A percentile compares a stretch with the other conserved stretches of the same genome.
Conservation (phyloP, 2,329 filamentous ascomycete genomes). For the Cladosporium cucumerinum region DNA sequence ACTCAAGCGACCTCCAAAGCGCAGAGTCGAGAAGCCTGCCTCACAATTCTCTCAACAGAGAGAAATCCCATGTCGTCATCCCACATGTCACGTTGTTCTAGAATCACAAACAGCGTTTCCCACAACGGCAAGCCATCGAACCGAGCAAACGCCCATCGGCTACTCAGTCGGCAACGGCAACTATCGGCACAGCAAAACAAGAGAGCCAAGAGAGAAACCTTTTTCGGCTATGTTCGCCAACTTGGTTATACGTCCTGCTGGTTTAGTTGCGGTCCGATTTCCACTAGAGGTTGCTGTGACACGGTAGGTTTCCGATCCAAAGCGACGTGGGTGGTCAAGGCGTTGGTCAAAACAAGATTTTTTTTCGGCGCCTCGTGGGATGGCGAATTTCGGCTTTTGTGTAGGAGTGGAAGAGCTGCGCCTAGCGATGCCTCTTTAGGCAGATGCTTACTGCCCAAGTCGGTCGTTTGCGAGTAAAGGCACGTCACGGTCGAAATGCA, state of each 20-base stretch:
- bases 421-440: not conserved
- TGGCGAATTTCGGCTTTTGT: not conserved
- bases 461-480: not conserved
- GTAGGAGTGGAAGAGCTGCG: not conserved
- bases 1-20: not conserved
- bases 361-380: not conserved
- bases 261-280: not conserved
- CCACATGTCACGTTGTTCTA: not conserved
- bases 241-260: not conserved
- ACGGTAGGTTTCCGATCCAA: not conserved
- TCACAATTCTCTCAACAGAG: not conserved
- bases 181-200: not conserved
- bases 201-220: not conserved
- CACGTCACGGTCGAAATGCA: not conserved
- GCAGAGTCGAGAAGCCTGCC: not conserved
- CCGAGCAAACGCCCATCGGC: not conserved
- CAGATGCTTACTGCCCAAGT: not conserved
- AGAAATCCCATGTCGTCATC: not conserved
- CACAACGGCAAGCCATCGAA: not conserved
- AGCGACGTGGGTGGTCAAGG: not conserved
- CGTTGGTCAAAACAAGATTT: not conserved
- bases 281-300: not conserved
- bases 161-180: not conserved
- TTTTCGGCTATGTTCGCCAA: not conserved
- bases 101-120: not conserved